A percentile compares a stretch with the other conserved stretches of the same genome.
Conservation (phyloP, 169 alveolate species). For the Cyclospora cayetanensis region DNA sequence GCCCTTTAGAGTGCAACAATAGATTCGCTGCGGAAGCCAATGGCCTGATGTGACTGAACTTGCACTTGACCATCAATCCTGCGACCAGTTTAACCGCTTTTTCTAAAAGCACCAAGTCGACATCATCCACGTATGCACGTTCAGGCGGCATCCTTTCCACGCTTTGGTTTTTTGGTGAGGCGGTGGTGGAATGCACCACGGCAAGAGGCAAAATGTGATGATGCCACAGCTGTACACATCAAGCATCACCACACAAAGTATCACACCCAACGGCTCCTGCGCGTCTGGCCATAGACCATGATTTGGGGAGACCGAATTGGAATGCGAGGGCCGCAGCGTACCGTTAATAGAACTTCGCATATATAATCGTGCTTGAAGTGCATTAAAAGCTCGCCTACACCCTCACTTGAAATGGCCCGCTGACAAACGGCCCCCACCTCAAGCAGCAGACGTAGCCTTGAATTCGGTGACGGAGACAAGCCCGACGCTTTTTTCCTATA, state of each 20-base stretch:
- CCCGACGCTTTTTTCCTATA: not conserved
- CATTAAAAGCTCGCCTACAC: slow-evolving; percentile 5
- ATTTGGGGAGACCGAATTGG: no score
- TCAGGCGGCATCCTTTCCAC: not conserved
- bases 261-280: no score
- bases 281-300: no score
- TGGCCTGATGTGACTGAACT: not conserved
- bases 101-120: not conserved
- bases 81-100: slow-evolving; percentile 1
- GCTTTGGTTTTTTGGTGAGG: not conserved
- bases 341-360: not conserved
- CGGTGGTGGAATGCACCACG: not conserved
- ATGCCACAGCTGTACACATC: slow-evolving; percentile 30
- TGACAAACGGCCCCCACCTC: not conserved
- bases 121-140: not conserved
- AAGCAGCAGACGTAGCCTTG: not conserved
- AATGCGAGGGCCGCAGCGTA: not conserved
- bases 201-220: slow-evolving; percentile 19
- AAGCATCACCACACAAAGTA: not conserved
- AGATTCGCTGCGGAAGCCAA: slow-evolving; percentile 12
- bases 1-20: slow-evolving; percentile 7
- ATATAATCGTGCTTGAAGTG: not conserved
- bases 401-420: not conserved
- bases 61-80: not conserved
- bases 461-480: not conserved